These are phyloP conservation scores for Komagataella pseudopastoris DNA, from an alignment of 805 yeast genomes.

Conservation along the genomic window DNA sequence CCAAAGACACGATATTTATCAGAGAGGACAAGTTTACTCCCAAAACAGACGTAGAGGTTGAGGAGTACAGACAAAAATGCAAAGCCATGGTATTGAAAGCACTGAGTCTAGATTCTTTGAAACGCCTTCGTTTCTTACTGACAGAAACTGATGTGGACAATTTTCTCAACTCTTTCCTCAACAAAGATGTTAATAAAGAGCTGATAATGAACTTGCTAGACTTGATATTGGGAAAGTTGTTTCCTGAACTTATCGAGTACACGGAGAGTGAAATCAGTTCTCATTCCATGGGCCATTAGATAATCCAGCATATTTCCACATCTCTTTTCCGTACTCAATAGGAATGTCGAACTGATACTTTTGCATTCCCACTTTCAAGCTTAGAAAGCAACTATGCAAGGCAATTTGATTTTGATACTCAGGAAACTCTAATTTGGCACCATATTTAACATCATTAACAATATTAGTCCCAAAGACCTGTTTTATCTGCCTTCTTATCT, in stretches of 20 bases:
- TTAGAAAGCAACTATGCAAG: neutral
- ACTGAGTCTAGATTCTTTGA: neutral
- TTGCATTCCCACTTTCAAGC: neutral
- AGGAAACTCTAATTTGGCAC: neutral
- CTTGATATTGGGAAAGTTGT: conserved; percentile 21
- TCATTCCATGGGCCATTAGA: neutral
- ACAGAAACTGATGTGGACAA: conserved; percentile 6
- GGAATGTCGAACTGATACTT: neutral
- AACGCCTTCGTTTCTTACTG: conserved; percentile 2
- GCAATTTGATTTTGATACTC: neutral
- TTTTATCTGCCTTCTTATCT: neutral
- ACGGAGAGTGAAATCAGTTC: neutral
- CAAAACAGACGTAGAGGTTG: conserved; percentile 12
- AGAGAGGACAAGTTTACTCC: conserved; percentile 17
- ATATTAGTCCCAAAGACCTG: neutral
- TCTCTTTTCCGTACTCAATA: conserved; percentile 14
- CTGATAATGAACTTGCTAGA: conserved; percentile 28
- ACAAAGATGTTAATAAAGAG: conserved; percentile 27
- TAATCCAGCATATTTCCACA: neutral
- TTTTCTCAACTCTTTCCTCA: conserved; percentile 20
- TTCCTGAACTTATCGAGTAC: conserved; percentile 19
- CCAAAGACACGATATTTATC: conserved; percentile 13
- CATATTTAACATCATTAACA: conserved; percentile 1
- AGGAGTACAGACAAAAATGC: conserved; percentile 6
- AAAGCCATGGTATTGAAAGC: conserved; percentile 2